Evolutionary conservation across 2,329 filamentous ascomycete species (phyloP).

Genomic region (Penicillium concentricum): DNA sequence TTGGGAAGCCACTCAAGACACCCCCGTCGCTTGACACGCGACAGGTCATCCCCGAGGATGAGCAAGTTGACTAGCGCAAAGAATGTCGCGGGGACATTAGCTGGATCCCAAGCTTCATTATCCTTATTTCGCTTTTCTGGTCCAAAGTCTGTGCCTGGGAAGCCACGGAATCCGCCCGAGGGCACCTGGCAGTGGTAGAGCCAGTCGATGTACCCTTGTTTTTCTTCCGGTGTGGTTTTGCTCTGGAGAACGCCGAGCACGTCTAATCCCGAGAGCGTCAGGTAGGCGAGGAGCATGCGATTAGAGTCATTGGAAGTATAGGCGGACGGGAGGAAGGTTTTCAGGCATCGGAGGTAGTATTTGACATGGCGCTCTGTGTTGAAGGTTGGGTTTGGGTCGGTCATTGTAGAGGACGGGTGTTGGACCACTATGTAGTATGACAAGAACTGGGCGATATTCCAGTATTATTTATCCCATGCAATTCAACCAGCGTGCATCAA

Average conservation of each 20-base stretch:
- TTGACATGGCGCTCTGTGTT: constrained; percentile 69
- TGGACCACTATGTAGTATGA: not conserved
- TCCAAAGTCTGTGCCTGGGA: constrained; percentile 65
- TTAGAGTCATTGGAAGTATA: constrained; percentile 90
- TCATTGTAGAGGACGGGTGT: constrained; percentile 23
- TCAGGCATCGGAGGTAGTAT: constrained; percentile 90
- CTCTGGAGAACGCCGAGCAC: constrained; percentile 66
- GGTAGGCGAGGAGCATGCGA: constrained; percentile 85
- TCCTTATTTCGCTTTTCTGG: constrained; percentile 47
- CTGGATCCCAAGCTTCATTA: constrained; percentile 65
- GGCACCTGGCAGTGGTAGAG: constrained; percentile 84
- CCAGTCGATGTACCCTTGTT: constrained; percentile 65
- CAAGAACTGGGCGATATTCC: not conserved
- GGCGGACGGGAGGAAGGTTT: constrained; percentile 72
- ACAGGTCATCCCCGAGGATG: constrained; percentile 62
- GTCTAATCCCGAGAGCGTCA: constrained; percentile 82
- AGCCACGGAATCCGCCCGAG: constrained; percentile 83
- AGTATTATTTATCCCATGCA: not conserved
- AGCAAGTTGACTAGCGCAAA: constrained; percentile 79
- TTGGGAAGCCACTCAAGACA: constrained; percentile 71
- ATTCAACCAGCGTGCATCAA: not conserved
- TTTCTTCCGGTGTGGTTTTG: constrained; percentile 54
- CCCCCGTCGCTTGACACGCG: constrained; percentile 63
- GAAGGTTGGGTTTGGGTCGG: constrained; percentile 29
- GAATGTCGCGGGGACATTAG: constrained; percentile 83